A percentile compares a stretch with the other conserved stretches of the same genome.
Conservation (phyloP, 164 flowering plant species). For the Tetrastigma voinierianum region DNA sequence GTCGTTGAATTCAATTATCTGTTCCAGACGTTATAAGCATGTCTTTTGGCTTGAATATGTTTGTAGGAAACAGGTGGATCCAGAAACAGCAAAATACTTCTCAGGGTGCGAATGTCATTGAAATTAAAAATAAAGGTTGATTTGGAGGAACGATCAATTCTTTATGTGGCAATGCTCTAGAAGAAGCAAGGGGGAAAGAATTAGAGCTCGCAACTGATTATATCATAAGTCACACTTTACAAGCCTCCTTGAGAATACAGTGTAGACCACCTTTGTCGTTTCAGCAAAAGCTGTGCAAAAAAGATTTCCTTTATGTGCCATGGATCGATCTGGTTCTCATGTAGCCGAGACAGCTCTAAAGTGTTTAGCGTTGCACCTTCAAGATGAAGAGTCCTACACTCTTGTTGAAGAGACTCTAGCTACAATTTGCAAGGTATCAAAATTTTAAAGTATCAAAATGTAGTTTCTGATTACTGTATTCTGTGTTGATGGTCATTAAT, state of each 20-base stretch:
- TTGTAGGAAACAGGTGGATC: slow-evolving; percentile 80
- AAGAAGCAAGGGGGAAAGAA: slow-evolving; percentile 86
- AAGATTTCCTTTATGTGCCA: slow-evolving; percentile 61
- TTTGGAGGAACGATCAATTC: slow-evolving; percentile 52
- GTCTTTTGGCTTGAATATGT: slow-evolving; percentile 6
- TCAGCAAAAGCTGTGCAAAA: slow-evolving; percentile 60
- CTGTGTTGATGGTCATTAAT: not conserved
- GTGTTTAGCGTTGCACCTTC: slow-evolving; percentile 63
- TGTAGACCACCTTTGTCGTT: slow-evolving; percentile 65
- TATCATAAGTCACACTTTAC: slow-evolving; percentile 69
- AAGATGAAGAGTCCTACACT: slow-evolving; percentile 48
- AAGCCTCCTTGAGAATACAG: slow-evolving; percentile 80
- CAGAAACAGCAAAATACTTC: slow-evolving; percentile 79
- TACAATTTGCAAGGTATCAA: slow-evolving; percentile 66
- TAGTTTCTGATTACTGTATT: not conserved
- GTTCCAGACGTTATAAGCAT: not conserved
- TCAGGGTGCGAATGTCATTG: slow-evolving; percentile 66
- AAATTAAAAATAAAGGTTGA: slow-evolving; percentile 64
- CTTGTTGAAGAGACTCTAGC: slow-evolving; percentile 62
- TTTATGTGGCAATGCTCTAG: slow-evolving; percentile 93
- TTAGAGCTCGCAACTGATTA: slow-evolving; percentile 83
- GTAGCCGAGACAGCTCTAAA: slow-evolving; percentile 85
- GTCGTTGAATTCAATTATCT: not conserved
- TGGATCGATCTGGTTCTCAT: slow-evolving; percentile 88
- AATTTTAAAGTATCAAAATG: not conserved